phyloP scores from a whole-genome alignment of 805 yeast genomes.

The Suhomyces vadensis region DNA sequence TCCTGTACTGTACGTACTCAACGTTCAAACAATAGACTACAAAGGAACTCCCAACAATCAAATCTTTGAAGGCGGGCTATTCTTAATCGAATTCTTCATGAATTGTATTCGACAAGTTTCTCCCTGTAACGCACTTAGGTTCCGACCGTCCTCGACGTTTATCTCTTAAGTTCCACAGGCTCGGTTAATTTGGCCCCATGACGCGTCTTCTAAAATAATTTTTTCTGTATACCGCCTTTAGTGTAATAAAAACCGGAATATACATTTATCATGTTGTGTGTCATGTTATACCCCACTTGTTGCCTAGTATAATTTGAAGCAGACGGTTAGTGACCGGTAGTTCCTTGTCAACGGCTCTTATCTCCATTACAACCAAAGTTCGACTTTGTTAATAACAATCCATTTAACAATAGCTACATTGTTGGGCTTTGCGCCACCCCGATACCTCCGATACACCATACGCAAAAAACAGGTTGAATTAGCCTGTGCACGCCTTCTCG shows the following conservation, averaged over 20 bases:
- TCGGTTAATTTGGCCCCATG: not conserved
- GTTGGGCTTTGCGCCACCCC: slow-evolving; percentile 1
- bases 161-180: too few species aligned
- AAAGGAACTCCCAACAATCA: not conserved
- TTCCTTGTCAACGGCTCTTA: not conserved
- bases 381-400: not conserved
- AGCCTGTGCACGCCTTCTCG: too few species aligned
- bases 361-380: not conserved
- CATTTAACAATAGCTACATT: not conserved
- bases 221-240: not conserved
- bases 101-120: too few species aligned
- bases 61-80: not conserved
- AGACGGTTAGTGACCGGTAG: slow-evolving; percentile 1
- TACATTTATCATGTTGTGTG: too few species aligned
- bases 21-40: not conserved
- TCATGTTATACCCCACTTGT: not conserved
- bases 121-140: too few species aligned
- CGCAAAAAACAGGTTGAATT: too few species aligned
- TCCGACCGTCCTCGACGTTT: too few species aligned
- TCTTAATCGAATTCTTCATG: too few species aligned
- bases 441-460: not conserved
- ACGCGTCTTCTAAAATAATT: not conserved
- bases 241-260: not conserved
- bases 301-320: not conserved
- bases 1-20: not conserved